Evolutionary conservation across 2,329 filamentous ascomycete genomes (phyloP).

Genomic region (Curvularia lunata): DNA sequence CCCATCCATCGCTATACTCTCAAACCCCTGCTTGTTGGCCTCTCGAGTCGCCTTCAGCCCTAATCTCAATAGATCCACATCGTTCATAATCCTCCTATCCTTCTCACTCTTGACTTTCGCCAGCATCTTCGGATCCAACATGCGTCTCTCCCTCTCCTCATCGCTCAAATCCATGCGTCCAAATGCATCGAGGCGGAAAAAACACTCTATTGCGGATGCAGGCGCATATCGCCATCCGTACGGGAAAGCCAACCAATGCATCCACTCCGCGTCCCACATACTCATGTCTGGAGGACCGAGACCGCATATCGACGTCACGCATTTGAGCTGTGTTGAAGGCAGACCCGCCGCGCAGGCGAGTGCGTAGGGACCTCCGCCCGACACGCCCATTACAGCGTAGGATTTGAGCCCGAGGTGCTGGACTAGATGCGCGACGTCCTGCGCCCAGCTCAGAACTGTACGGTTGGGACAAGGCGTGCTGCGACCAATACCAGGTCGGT

Average conservation of each 20-base stretch:
- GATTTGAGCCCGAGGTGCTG: slow-evolving; percentile 26
- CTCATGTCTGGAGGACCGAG: slow-evolving; percentile 48
- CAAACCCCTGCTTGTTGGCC: slow-evolving; percentile 41
- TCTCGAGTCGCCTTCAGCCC: slow-evolving; percentile 30
- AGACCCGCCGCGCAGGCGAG: slow-evolving; percentile 38
- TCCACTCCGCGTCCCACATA: slow-evolving; percentile 35
- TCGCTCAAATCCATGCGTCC: slow-evolving; percentile 45
- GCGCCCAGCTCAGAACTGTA: slow-evolving; percentile 31
- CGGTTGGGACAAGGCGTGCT: slow-evolving; percentile 31
- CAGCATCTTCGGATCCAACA: neutral
- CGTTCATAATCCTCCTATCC: slow-evolving; percentile 31
- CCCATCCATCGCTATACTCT: slow-evolving; percentile 40
- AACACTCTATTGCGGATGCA: slow-evolving; percentile 30
- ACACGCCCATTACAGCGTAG: slow-evolving; percentile 40
- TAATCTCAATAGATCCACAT: slow-evolving; percentile 31
- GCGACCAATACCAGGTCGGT: slow-evolving; percentile 40
- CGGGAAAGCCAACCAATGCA: slow-evolving; percentile 39
- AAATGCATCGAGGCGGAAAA: slow-evolving; percentile 25
- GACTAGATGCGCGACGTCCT: slow-evolving; percentile 33
- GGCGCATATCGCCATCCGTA: slow-evolving; percentile 38
- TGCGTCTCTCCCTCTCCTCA: slow-evolving; percentile 22
- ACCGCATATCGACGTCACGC: slow-evolving; percentile 37
- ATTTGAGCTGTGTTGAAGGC: slow-evolving; percentile 29
- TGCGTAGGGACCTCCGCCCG: slow-evolving; percentile 43
- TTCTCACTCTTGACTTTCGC: slow-evolving; percentile 20